Evolutionary conservation across 768 basidiomycete species (phyloP), one percentile per base, ranked within the genome.

Genomic region (Auricularia cornea): DNA sequence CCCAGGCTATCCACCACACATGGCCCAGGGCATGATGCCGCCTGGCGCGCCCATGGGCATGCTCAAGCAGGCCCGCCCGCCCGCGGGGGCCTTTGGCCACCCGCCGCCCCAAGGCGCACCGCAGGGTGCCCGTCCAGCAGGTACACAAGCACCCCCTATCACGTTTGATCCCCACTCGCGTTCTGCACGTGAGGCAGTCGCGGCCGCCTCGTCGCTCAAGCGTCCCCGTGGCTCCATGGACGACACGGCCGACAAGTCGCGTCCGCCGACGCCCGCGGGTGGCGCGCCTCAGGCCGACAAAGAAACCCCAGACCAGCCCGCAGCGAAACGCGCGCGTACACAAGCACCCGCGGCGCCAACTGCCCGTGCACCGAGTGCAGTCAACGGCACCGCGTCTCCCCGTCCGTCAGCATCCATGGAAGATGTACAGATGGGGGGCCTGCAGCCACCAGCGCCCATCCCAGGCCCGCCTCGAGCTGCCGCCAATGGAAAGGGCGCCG

Each of bases 261-360:
- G 84, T 32, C 81, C 83, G 28, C 72, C 82, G 1, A 86, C 85
- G 26, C 73, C 77, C 1, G 76, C 78, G 8, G 77, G 83, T 62
- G 80, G 77, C 52, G 23, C 29, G 35, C 23, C 6, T 41, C 60
- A 33, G 30, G 33, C 38, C 64, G 70, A 1, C 84, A 83, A 61
- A 83, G 81, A 54, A 65, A 65, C 29, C 33, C 82, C 3, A 33
- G 38, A 26, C 85, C 87, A 3, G 86, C 88, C 2, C 6, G 87
- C 88, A 6, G 75, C 80, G n/a, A 92, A 92, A 72, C 87, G 89
- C 41, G 74, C 79, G 29, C 87, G 90, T 30, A 85, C 79, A 56
- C 88, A 89, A 28, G 74, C n/a, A n/a, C n/a, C 75, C 16, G 67
- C 65, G 28, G 74, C 71, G 23, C 68, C 76, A 38, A 75, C 74